Conservation (phyloP, 352 stramenopile genomes). For the Globisporangium spiculum region DNA sequence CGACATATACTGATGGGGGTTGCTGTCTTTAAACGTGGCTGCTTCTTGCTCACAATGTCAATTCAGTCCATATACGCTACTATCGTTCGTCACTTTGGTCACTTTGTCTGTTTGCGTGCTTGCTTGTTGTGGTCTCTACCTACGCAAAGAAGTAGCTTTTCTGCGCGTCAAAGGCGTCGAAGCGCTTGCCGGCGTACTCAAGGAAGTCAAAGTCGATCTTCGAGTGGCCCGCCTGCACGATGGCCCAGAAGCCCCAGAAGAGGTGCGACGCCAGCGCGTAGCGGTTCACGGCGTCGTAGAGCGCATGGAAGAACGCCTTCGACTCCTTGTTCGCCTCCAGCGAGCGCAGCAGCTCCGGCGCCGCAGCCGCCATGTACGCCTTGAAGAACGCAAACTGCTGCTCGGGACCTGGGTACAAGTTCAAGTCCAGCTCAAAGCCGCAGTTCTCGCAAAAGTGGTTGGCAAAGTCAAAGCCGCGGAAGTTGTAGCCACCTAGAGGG, state of each 20-base stretch:
- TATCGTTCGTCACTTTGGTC: background rate
- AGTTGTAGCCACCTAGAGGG: constrained; percentile 83
- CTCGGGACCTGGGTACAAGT: constrained; percentile 75
- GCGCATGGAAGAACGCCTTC: constrained; percentile 80
- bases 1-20: constrained; percentile 13
- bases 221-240: constrained; percentile 89
- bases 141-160: constrained; percentile 52
- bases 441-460: constrained; percentile 96
- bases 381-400: constrained; percentile 87
- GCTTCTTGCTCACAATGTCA: background rate
- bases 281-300: constrained; percentile 83
- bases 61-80: constrained; percentile 5
- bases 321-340: constrained; percentile 69
- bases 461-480: constrained; percentile 91
- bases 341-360: constrained; percentile 56
- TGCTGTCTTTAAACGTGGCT: background rate
- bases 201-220: constrained; percentile 91
- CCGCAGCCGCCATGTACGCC: constrained; percentile 74
- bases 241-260: constrained; percentile 93
- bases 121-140: background rate
- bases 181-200: constrained; percentile 80
- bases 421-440: constrained; percentile 91
- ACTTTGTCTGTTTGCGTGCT: background rate
- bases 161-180: constrained; percentile 78
- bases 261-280: constrained; percentile 90